Evolutionary conservation across 2,329 filamentous ascomycete genomes (phyloP).

Genomic region (Alternaria triticina): DNA sequence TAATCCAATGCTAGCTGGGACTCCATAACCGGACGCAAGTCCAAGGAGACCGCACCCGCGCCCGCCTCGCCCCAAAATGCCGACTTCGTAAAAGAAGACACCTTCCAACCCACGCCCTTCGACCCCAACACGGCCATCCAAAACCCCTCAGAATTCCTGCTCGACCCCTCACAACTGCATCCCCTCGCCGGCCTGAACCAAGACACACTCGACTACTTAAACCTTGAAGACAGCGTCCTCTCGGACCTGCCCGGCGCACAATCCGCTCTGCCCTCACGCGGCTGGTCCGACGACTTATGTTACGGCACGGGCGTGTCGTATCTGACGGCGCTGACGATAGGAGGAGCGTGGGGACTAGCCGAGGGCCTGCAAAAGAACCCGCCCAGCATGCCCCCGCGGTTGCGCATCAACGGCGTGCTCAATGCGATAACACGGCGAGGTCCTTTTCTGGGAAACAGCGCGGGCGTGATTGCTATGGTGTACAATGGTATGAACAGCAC

Average conservation of each 20-base stretch:
- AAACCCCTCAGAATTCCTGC: conserved; percentile 87
- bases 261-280: conserved; percentile 89
- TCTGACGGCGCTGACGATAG: conserved; percentile 80
- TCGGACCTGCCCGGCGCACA: conserved; percentile 84
- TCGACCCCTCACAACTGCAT: conserved; percentile 88
- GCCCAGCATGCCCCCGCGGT: conserved; percentile 79
- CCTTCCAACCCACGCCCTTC: conserved; percentile 65
- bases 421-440: conserved; percentile 93
- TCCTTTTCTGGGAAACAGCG: conserved; percentile 94
- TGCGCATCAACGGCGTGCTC: conserved; percentile 90
- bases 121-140: conserved; percentile 72
- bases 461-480: conserved; percentile 91
- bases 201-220: conserved; percentile 92
- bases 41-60: conserved; percentile 54
- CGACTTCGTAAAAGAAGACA: conserved; percentile 49
- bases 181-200: conserved; percentile 92
- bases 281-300: conserved; percentile 97
- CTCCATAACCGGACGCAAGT: conserved; percentile 65
- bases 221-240: conserved; percentile 88
- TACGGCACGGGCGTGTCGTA: conserved; percentile 97
- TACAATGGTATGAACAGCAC: conserved; percentile 76
- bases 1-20: conserved; percentile 53
- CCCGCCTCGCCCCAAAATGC: conserved; percentile 44
- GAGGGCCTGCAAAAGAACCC: conserved; percentile 81
- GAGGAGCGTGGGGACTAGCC: conserved; percentile 89